Percentiles rank a stretch among this genome's conserved stretches.
These are phyloP conservation scores for Suhomyces choctaworum DNA, from an alignment of 1,139 yeast species.

Conservation along the genomic window DNA sequence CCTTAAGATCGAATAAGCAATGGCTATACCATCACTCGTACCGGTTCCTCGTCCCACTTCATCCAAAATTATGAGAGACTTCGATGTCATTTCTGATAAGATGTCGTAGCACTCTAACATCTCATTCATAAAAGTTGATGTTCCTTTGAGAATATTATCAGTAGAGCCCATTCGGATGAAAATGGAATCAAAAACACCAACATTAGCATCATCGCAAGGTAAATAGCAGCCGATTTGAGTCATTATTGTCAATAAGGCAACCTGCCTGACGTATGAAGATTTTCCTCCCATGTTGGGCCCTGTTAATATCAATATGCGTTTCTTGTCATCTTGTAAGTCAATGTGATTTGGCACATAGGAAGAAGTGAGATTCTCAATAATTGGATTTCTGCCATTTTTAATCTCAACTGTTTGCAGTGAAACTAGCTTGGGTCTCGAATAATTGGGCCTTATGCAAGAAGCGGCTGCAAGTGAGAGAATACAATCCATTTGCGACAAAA, in stretches of 20 bases:
- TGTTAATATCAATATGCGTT: conserved; percentile 62
- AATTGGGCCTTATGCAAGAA: conserved; percentile 47
- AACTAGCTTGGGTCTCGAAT: conserved; percentile 56
- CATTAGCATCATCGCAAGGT: conserved; percentile 43
- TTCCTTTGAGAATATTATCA: conserved; percentile 66
- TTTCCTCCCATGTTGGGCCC: conserved; percentile 84
- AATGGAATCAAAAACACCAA: conserved; percentile 63
- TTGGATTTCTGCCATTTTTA: conserved; percentile 72
- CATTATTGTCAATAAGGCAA: conserved; percentile 58
- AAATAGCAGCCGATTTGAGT: conserved; percentile 51
- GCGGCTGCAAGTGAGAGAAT: conserved; percentile 69
- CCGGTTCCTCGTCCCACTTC: conserved; percentile 84
- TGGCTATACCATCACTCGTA: conserved; percentile 84
- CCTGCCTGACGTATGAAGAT: conserved; percentile 65
- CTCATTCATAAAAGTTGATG: conserved; percentile 78
- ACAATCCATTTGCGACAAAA: conserved; percentile 70
- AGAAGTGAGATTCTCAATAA: conserved; percentile 54
- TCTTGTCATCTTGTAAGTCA: conserved; percentile 41
- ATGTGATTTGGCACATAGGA: conserved; percentile 74
- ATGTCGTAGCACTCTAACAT: conserved; percentile 65
- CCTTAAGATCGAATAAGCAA: conserved; percentile 75
- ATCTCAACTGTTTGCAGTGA: conserved; percentile 50
- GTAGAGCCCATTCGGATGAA: conserved; percentile 69
- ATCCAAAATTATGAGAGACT: conserved; percentile 60
- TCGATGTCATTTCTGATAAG: conserved; percentile 41